Percentiles rank a stretch among this genome's conserved stretches.
Conservation (phyloP, 495 filamentous ascomycete genomes). For the Penicillium bovifimosum region DNA sequence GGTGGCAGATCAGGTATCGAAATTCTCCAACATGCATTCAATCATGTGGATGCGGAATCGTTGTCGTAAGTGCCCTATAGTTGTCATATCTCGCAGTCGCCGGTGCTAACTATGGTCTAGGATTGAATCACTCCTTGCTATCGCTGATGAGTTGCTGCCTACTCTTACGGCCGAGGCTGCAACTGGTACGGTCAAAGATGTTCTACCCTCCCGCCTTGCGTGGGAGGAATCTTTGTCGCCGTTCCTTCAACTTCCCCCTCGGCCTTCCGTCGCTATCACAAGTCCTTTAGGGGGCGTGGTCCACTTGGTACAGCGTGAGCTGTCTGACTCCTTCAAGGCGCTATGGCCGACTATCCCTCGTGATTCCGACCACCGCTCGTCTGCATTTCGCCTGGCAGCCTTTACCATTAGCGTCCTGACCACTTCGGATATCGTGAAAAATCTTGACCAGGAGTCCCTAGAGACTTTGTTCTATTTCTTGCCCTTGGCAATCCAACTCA, state of each 20-base stretch:
- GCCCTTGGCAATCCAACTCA: conserved; percentile 51
- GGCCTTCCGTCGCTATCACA: conserved; percentile 62
- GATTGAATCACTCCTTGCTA: conserved; percentile 47
- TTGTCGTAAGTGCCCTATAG: conserved; percentile 39
- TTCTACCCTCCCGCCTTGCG: conserved; percentile 43
- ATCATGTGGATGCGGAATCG: conserved; percentile 46
- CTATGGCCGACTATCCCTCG: conserved; percentile 35
- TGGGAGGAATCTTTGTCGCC: conserved; percentile 52
- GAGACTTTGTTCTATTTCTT: conserved; percentile 43
- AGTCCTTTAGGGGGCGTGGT: conserved; percentile 66
- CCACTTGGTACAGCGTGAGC: conserved; percentile 50
- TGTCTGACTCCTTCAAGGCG: conserved; percentile 22
- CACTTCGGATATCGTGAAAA: conserved; percentile 19
- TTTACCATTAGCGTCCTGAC: conserved; percentile 57
- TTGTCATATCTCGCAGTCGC: background rate
- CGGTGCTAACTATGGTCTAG: conserved; percentile 28
- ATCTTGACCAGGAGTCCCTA: conserved; percentile 29
- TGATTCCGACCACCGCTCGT: conserved; percentile 64
- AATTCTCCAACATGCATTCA: conserved; percentile 49
- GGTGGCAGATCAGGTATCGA: conserved; percentile 40
- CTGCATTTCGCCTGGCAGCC: conserved; percentile 65
- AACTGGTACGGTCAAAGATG: conserved; percentile 26
- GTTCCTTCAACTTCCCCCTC: conserved; percentile 54
- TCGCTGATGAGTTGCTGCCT: conserved; percentile 49
- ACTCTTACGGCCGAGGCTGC: conserved; percentile 27